Evolutionary conservation across 2,329 filamentous ascomycete species (phyloP).

Genomic region (Tolypocladium cylindrosporum): DNA sequence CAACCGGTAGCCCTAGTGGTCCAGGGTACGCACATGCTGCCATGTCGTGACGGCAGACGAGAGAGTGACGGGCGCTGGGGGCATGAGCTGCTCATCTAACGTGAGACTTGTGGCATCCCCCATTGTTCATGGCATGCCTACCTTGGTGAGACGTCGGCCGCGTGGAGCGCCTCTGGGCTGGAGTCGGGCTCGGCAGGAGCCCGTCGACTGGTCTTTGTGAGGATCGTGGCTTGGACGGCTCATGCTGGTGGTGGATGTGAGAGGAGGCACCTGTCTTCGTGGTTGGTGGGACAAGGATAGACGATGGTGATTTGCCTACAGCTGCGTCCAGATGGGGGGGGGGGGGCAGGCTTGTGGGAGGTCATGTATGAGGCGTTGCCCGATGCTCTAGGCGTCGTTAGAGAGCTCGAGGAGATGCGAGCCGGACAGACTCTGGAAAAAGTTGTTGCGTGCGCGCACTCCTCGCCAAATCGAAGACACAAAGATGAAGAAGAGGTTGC

Average conservation of each 20-base stretch:
- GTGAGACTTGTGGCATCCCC: neutral
- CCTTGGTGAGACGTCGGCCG: neutral
- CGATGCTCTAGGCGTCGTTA: neutral
- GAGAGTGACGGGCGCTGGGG: neutral
- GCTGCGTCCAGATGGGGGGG: neutral
- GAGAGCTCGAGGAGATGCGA: neutral
- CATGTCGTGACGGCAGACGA: neutral
- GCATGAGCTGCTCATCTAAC: neutral
- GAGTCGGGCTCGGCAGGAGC: neutral
- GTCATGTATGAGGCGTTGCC: neutral
- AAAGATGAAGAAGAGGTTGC: slow-evolving; percentile 28
- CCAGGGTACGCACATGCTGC: neutral
- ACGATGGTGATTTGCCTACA: neutral
- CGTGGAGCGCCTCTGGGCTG: neutral
- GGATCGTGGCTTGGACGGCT: neutral
- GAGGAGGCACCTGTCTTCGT: neutral
- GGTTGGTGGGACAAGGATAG: neutral
- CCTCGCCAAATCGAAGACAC: neutral
- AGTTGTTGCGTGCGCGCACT: neutral
- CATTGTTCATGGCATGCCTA: neutral
- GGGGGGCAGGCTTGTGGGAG: neutral
- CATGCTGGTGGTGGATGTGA: neutral
- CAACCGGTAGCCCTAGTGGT: neutral
- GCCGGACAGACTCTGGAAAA: neutral
- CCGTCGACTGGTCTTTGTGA: neutral